Base-by-base conservation (phyloP, 306 rosid genomes). In the Crataegus laevigata region DNA sequence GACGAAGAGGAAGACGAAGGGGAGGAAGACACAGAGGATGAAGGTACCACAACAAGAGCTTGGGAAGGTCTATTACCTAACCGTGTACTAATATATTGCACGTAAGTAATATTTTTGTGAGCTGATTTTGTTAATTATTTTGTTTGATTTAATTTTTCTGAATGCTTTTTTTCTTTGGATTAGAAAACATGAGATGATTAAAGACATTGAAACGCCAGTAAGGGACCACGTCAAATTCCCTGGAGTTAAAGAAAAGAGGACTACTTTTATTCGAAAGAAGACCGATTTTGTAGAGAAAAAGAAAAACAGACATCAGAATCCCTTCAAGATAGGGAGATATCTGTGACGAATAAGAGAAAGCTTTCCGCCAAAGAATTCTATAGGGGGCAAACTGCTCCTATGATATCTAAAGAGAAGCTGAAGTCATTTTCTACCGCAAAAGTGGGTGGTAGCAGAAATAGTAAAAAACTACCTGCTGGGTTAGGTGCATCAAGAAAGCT, bases 171-270 rank as follows among this genome's bases (percentile, higher is more conserved):
- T 15, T 75, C 24, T 34, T 78, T 79, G 83, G 60, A 74, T 68
- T 82, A 94, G 98, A 78, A 75, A 92, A 69, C 99, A 94, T 70
- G 93, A 90, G 70, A 86, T 94, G 1, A 92, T 89, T 80, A 80
- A 83, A 40, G 83, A 82, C 36, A 52, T 90, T 75, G 88, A 83
- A 55, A 94, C 99, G 74, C 99, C 99, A 40, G 6, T 52, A 8
- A 89, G 99, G 83, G 83, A 92, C 81, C 99, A 94, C 69, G 68
- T 94, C 61, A 89, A 68, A 66, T 94, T 90, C 62, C 96, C 99
- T 61, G 47, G 62, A 42, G 66, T 36, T 79, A 72, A 73, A 69
- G 81, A 77, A 72, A 58, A 74, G 71, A 86, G 77, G 80, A 75
- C 72, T 74, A 40, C 66, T 42, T 42, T 78, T 74, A 78, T 21